These are phyloP conservation scores for Gynostemma pentaphyllum DNA, from an alignment of 306 rosid genomes.

Conservation along the genomic window DNA sequence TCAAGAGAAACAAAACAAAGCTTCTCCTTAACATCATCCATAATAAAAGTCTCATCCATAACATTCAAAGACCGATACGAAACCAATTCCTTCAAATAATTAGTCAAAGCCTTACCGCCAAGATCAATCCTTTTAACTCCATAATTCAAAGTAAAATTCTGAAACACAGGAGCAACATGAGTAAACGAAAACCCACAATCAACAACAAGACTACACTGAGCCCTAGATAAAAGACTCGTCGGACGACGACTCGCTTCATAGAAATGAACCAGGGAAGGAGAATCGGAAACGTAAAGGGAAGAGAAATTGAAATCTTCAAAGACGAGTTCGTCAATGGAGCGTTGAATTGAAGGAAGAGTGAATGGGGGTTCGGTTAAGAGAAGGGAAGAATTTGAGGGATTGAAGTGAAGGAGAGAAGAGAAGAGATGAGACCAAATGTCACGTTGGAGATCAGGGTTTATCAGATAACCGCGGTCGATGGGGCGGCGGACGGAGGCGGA, in stretches of 20 bases:
- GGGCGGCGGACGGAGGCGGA: slow-evolving; percentile 92
- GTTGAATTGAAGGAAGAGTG: slow-evolving; percentile 73
- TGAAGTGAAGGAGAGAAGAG: slow-evolving; percentile 49
- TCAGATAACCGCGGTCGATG: slow-evolving; percentile 77
- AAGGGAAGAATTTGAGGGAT: slow-evolving; percentile 55
- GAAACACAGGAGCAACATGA: slow-evolving; percentile 78
- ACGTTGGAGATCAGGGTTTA: slow-evolving; percentile 84
- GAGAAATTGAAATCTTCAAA: slow-evolving; percentile 81
- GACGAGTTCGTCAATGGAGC: slow-evolving; percentile 67
- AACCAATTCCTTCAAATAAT: slow-evolving; percentile 75
- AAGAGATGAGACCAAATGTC: slow-evolving; percentile 90
- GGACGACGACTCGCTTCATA: slow-evolving; percentile 69
- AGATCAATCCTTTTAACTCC: slow-evolving; percentile 69
- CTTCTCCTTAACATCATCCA: slow-evolving; percentile 89
- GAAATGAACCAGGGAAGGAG: slow-evolving; percentile 67
- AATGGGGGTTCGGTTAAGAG: slow-evolving; percentile 84
- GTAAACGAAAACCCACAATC: slow-evolving; percentile 92
- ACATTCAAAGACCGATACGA: slow-evolving; percentile 75
- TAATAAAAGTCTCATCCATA: slow-evolving; percentile 81
- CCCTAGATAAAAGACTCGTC: slow-evolving; percentile 40
- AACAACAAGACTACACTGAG: slow-evolving; percentile 84
- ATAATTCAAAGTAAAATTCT: slow-evolving; percentile 66
- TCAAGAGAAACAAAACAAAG: slow-evolving; percentile 85
- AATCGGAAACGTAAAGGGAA: slow-evolving; percentile 56
- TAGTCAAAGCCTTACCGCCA: slow-evolving; percentile 88